Base-by-base conservation (phyloP, 2,329 filamentous ascomycete genomes). In the Ascochyta rabiei region DNA sequence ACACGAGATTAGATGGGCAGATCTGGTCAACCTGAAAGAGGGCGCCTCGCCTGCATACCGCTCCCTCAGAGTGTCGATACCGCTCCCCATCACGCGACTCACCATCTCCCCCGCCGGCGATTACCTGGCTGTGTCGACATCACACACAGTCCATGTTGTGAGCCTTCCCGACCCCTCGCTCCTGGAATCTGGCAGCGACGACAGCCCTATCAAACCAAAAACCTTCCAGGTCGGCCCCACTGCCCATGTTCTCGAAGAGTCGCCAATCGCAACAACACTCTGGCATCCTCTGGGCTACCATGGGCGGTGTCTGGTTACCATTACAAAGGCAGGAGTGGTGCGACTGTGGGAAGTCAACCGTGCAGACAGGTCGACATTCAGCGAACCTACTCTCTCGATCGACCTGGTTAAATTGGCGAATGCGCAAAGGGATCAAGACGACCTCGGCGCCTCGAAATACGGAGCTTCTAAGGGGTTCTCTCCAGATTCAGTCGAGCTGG, bases 261-360 rank as follows among this genome's bases (percentile, higher is more conserved):
- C 91, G 7, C 86, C 90, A 1, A 82, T 99, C 52, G 87, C 88
- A 19, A 91, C 91, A 1, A 89, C 88, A 4, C 68, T 97, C 53
- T 99, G 95, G 93, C 95, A 99, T 76, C 95, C 95, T 1, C 80
- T 98, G 0, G 93, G 93, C 1, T 87, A 93, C 10, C 86, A 89
- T 57, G 90, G 90, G 28, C 87, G 86, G 19, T 92, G 90, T 49
- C 78, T 99, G 28, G 89, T 98, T 18, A 98, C 95, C 0, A 84
- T 97, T 37, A 96, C 95, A 1, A 85, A 86, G 47, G 92, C 97
- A 72, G 91, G 93, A 6, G 87, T 93, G 33, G 90, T 98, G 4
- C 86, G 95, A 31, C 78, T 97, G 15, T 98, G 93, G 93, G 93
- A 97, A 71, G 75, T 98, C 50, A 91, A 92, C 24, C 83, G 86